A percentile compares a stretch with the other conserved stretches of the same genome.
These are phyloP conservation scores for Cryptococcus amylolentus DNA, from an alignment of 1,284 basidiomycete species.

Conservation along the genomic window DNA sequence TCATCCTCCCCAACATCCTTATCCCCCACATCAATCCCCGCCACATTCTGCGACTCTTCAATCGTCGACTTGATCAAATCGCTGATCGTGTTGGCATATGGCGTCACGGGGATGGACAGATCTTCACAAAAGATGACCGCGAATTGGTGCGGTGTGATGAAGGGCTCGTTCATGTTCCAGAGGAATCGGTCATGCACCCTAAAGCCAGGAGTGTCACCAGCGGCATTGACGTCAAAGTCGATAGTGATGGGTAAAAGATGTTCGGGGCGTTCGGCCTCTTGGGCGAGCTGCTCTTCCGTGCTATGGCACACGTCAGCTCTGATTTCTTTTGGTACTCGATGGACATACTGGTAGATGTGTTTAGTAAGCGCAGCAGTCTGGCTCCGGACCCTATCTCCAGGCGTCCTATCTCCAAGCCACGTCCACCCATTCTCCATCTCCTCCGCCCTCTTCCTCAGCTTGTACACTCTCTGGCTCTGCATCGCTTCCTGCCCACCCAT, in stretches of 20 bases:
- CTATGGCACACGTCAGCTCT: conserved; percentile 48
- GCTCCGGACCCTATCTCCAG: conserved; percentile 69
- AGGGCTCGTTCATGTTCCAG: conserved; percentile 82
- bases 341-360: conserved; percentile 66
- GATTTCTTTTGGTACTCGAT: not conserved
- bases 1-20: conserved; percentile 38
- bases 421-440: conserved; percentile 62
- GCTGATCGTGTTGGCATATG: conserved; percentile 73
- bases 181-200: conserved; percentile 91
- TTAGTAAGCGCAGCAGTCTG: conserved; percentile 60
- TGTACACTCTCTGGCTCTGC: conserved; percentile 12
- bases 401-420: conserved; percentile 82
- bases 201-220: conserved; percentile 49
- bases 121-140: conserved; percentile 83
- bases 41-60: conserved; percentile 78
- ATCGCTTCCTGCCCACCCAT: conserved; percentile 17
- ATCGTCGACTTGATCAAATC: conserved; percentile 85
- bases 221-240: conserved; percentile 79
- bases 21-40: conserved; percentile 57
- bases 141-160: conserved; percentile 78
- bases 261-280: conserved; percentile 62
- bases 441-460: conserved; percentile 52
- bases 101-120: conserved; percentile 66
- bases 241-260: conserved; percentile 86
- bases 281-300: conserved; percentile 62